Conservation (phyloP, 768 basidiomycete genomes). For the Leccinellum luteum region DNA sequence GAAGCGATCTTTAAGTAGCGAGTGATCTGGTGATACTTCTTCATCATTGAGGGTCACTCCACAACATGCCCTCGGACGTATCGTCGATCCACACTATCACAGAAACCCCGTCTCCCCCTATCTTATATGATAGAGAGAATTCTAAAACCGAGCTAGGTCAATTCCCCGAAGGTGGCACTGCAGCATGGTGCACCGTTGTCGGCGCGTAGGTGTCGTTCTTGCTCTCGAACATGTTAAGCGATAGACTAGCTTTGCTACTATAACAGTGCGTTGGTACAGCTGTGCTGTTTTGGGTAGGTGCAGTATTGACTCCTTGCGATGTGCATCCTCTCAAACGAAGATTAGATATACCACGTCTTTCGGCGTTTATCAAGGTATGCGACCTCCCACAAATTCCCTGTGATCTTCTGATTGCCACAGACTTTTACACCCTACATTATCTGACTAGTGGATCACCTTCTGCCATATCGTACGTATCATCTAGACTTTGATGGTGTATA, state of each 20-base stretch:
- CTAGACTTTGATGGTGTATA: neutral
- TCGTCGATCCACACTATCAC: neutral
- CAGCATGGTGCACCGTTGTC: constrained; percentile 24
- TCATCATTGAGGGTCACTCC: neutral
- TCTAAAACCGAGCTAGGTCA: neutral
- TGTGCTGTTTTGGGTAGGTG: constrained; percentile 33
- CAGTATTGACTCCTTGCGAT: neutral
- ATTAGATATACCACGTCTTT: constrained; percentile 35
- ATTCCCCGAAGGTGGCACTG: constrained; percentile 30
- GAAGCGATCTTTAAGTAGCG: neutral
- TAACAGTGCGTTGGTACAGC: constrained; percentile 30
- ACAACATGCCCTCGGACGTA: constrained; percentile 5
- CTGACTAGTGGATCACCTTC: constrained; percentile 34
- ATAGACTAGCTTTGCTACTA: neutral
- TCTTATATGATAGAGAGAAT: constrained; percentile 1
- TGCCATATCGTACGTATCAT: constrained; percentile 34
- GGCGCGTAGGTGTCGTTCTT: constrained; percentile 16
- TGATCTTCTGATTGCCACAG: constrained; percentile 16
- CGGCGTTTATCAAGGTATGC: constrained; percentile 41
- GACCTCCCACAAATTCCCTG: neutral
- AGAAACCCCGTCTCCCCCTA: neutral
- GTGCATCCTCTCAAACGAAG: neutral
- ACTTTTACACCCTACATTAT: constrained; percentile 38
- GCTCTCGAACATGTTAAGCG: neutral
- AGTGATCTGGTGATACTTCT: neutral